Percentiles rank a stretch among this genome's conserved stretches.
Conservation (phyloP, 345 rosid genomes). For the Arabis hirsuta region DNA sequence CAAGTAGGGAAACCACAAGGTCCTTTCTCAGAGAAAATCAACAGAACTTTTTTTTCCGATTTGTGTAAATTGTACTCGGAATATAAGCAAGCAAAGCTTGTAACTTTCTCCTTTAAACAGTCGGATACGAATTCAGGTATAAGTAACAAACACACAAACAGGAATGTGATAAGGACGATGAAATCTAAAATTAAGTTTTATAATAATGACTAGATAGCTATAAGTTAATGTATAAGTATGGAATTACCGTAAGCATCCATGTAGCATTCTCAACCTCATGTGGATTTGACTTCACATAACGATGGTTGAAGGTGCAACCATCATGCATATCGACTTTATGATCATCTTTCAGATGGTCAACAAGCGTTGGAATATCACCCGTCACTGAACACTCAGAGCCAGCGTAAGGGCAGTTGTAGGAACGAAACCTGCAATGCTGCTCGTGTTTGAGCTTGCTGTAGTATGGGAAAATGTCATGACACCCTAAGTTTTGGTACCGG, state of each 20-base stretch:
- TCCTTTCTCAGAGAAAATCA: not conserved
- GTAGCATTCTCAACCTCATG: conserved; percentile 94
- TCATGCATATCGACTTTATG: conserved; percentile 96
- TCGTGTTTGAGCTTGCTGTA: conserved; percentile 87
- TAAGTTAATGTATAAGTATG: not conserved
- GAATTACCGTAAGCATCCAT: conserved; percentile 92
- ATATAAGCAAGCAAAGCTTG: not conserved
- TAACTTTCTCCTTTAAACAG: too few species aligned
- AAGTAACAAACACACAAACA: not conserved
- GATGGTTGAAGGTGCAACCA: conserved; percentile 83
- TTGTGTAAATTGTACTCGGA: not conserved
- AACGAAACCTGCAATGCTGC: conserved; percentile 69
- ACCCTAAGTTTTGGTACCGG: conserved; percentile 70
- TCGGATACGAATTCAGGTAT: not conserved
- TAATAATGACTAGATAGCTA: not conserved
- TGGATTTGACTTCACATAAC: conserved; percentile 86
- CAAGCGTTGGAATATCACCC: conserved; percentile 76
- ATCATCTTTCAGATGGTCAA: conserved; percentile 74
- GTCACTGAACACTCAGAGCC: conserved; percentile 83
- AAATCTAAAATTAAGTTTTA: not conserved
- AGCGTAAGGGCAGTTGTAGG: conserved; percentile 85
- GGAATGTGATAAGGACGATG: not conserved
- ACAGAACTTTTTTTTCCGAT: not conserved
- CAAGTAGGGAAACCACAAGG: not conserved
- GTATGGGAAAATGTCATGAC: conserved; percentile 78